Evolutionary conservation across 495 filamentous ascomycete genomes (phyloP), one percentile per base, ranked within the genome.

Genomic region (Neurospora sp.): DNA sequence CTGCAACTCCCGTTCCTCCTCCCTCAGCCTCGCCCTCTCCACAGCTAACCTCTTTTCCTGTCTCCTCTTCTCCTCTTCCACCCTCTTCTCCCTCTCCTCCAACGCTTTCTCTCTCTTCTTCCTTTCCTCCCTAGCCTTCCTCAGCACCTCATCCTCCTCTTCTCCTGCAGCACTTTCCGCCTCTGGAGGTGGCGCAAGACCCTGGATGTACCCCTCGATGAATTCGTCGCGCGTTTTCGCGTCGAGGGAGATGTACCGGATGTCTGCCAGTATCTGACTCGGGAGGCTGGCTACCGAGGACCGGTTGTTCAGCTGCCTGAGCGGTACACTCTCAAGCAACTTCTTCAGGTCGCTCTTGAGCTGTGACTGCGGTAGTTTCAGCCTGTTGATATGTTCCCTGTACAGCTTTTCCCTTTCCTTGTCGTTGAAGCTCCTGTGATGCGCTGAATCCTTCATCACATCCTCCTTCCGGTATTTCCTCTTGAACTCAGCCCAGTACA

Each of bases 401-500:
- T 97, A 99, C 81, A 89, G 87, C 81, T 93, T 96, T 79, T 99
- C 96, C 3, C 93, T 88, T 73, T 98, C 94, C 77, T 94, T 96
- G 78, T 99, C 96, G 1, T 83, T 81, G 38, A 98, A 78, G 66
- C 91, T 88, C 54, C 54, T 9, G 5, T 66, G 27, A 66, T 37
- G 54, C 14, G 54, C 14, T 8, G 88, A 79, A 75, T 94, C 91
- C 69, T 89, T 90, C 94, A 98, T 96, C 71, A 89, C 89, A 0
- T 87, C 79, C 72, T 95, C 93, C 74, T 91, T 94, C 74, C 90
- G 91, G 76, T 90, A 96, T 78, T 97, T 98, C 39, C 95, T 87
- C 75, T 93, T 93, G 80, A 99, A 99, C 79, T 99, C 96, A 0
- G 92, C 90, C 96, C 96, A 99, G 81, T 96, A 99, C 12, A 98